Percentiles rank a stretch among this genome's conserved stretches.
Conservation (phyloP, 2,329 filamentous ascomycete species). For the Diplodia intermedia region DNA sequence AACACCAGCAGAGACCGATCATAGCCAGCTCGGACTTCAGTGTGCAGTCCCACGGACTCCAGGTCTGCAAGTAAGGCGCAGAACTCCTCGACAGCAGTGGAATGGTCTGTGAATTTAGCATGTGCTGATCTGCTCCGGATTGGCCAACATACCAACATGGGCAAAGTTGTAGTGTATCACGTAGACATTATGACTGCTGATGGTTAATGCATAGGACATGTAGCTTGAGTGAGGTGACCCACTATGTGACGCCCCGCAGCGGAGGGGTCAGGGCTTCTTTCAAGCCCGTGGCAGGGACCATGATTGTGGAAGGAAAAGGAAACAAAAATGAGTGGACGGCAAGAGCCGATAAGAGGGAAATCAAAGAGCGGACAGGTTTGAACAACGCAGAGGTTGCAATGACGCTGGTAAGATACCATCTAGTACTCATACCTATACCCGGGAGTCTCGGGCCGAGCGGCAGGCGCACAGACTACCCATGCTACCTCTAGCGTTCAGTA, state of each 20-base stretch:
- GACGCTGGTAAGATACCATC: conserved; percentile 11
- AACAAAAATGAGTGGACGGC: conserved; percentile 16
- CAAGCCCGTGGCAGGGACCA: conserved; percentile 6
- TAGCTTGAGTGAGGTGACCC: not conserved
- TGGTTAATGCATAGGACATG: not conserved
- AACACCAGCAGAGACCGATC: conserved; percentile 43
- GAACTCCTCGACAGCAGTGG: conserved; percentile 39
- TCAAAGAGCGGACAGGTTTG: conserved; percentile 8
- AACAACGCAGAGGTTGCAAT: conserved; percentile 5
- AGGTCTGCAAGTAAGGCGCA: conserved; percentile 39
- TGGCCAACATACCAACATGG: conserved; percentile 38
- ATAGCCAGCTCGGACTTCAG: conserved; percentile 43
- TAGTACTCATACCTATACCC: conserved; percentile 19
- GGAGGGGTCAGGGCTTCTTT: conserved; percentile 3
- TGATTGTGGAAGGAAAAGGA: conserved; percentile 1
- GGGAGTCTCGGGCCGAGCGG: conserved; percentile 28
- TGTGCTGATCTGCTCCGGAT: not conserved
- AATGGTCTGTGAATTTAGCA: conserved; percentile 34
- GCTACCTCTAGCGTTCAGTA: conserved; percentile 17
- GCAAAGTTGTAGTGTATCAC: conserved; percentile 44
- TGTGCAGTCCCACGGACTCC: conserved; percentile 42
- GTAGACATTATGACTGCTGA: conserved; percentile 41
- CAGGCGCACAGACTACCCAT: conserved; percentile 24
- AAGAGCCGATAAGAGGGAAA: conserved; percentile 20
- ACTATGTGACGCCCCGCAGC: conserved; percentile 24